A percentile compares a stretch with the other conserved stretches of the same genome.
phyloP scores from a whole-genome alignment of 1,284 basidiomycete species.

The Cryptococcus floricola region DNA sequence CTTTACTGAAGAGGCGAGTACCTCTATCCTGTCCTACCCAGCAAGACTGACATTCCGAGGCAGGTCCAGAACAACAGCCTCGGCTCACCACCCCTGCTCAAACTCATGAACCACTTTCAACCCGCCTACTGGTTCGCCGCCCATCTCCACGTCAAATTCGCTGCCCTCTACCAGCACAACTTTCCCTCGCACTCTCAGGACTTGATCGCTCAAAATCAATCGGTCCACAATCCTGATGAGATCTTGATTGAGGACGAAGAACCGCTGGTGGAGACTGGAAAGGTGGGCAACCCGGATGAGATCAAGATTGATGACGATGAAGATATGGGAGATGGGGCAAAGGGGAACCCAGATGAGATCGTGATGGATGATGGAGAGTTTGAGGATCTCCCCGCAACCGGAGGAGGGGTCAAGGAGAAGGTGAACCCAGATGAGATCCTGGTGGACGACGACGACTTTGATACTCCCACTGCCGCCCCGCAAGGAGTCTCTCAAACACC shows the following conservation, averaged over 20 bases:
- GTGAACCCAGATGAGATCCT: conserved; percentile 61
- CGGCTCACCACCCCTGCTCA: conserved; percentile 85
- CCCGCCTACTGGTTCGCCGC: conserved; percentile 95
- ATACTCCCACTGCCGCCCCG: conserved; percentile 6
- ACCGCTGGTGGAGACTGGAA: conserved; percentile 1
- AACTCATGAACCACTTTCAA: conserved; percentile 66
- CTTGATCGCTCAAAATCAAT: not conserved
- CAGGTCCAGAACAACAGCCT: conserved; percentile 63
- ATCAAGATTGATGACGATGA: conserved; percentile 64
- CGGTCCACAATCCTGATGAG: conserved; percentile 19
- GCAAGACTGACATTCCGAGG: not conserved
- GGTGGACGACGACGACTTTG: conserved; percentile 49
- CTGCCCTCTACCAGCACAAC: conserved; percentile 60
- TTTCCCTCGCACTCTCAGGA: not conserved
- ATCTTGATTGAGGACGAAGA: conserved; percentile 43
- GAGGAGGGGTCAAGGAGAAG: conserved; percentile 46
- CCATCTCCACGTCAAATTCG: conserved; percentile 85
- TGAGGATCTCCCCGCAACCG: not conserved
- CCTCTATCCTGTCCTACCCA: not conserved
- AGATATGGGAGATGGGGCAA: conserved; percentile 11
- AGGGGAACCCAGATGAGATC: conserved; percentile 1
- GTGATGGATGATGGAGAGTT: not conserved
- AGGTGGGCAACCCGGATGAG: conserved; percentile 62
- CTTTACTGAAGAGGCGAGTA: conserved; percentile 64
- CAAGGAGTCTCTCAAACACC: not conserved